These are phyloP conservation scores for Neofusicoccum kwambonambiense DNA, from an alignment of 2,329 filamentous ascomycete species.

Conservation along the genomic window DNA sequence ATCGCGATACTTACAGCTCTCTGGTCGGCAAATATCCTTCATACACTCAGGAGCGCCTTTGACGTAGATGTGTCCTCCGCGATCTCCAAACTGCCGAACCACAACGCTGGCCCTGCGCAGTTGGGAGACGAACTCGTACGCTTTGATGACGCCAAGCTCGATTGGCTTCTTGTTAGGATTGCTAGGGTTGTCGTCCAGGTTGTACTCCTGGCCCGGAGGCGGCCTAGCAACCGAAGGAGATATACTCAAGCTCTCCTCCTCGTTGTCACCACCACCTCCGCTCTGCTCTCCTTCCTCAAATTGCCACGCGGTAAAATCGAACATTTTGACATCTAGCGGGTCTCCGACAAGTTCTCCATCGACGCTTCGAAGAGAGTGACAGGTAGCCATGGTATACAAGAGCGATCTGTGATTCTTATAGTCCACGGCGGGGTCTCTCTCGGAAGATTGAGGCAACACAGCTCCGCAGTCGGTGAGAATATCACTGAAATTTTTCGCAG, in stretches of 20 bases:
- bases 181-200: conserved; percentile 51
- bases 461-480: conserved; percentile 65
- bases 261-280: conserved; percentile 64
- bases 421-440: conserved; percentile 60
- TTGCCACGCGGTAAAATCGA: conserved; percentile 89
- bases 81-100: conserved; percentile 81
- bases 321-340: conserved; percentile 96
- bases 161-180: conserved; percentile 55
- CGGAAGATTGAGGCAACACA: conserved; percentile 55
- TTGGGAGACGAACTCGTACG: conserved; percentile 93
- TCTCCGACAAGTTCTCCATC: conserved; percentile 90
- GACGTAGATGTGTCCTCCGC: conserved; percentile 83
- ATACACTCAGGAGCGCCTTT: conserved; percentile 97
- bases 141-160: conserved; percentile 86
- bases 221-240: conserved; percentile 88
- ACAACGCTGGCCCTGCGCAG: conserved; percentile 89
- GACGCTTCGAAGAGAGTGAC: conserved; percentile 83
- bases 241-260: conserved; percentile 73
- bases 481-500: conserved; percentile 68
- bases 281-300: conserved; percentile 84
- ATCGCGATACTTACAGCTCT: conserved; percentile 52
- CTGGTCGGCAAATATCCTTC: conserved; percentile 83
- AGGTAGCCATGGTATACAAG: conserved; percentile 94
- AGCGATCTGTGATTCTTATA: conserved; percentile 66
- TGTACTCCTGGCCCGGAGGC: conserved; percentile 61